These are phyloP conservation scores for Globisporangium polare DNA, from an alignment of 352 stramenopile species.

Conservation along the genomic window DNA sequence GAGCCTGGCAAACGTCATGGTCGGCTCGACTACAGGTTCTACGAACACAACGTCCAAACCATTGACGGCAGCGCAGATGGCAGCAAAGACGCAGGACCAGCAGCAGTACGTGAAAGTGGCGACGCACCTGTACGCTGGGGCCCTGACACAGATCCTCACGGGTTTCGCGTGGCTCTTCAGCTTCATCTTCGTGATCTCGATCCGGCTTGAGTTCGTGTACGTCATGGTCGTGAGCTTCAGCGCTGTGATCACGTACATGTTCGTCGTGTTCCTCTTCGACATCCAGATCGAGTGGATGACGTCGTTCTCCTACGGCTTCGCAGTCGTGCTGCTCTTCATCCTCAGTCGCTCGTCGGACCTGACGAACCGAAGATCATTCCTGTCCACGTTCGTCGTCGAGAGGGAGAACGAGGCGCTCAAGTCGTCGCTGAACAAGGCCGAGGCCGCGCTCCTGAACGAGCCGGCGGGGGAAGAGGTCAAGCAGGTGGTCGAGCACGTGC, in stretches of 20 bases:
- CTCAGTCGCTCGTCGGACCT: slow-evolving; percentile 76
- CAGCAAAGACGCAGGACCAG: slow-evolving; percentile 28
- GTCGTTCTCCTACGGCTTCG: slow-evolving; percentile 54
- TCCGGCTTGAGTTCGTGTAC: slow-evolving; percentile 87
- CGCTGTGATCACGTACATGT: slow-evolving; percentile 50
- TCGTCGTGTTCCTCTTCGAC: slow-evolving; percentile 48
- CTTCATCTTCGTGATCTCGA: slow-evolving; percentile 81
- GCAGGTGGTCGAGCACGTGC: slow-evolving; percentile 56
- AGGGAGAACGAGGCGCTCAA: slow-evolving; percentile 84
- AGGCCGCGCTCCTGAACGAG: slow-evolving; percentile 81
- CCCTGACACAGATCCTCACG: slow-evolving; percentile 59
- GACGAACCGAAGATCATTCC: slow-evolving; percentile 75
- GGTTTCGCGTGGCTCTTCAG: slow-evolving; percentile 72
- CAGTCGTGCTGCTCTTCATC: slow-evolving; percentile 68
- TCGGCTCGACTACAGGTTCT: slow-evolving; percentile 5
- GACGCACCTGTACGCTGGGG: slow-evolving; percentile 50
- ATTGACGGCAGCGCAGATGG: slow-evolving; percentile 4
- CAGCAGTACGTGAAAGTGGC: slow-evolving; percentile 28
- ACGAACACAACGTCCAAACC: slow-evolving; percentile 17
- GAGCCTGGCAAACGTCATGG: slow-evolving; percentile 14
- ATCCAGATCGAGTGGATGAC: slow-evolving; percentile 70
- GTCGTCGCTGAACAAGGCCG: slow-evolving; percentile 71
- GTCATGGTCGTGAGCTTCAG: slow-evolving; percentile 66
- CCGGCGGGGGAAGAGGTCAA: slow-evolving; percentile 68
- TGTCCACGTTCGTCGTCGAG: slow-evolving; percentile 80